Percentiles rank a stretch among this genome's conserved stretches.
Conservation (phyloP, 2,329 filamentous ascomycete species). For the Zopfia rhizophila region DNA sequence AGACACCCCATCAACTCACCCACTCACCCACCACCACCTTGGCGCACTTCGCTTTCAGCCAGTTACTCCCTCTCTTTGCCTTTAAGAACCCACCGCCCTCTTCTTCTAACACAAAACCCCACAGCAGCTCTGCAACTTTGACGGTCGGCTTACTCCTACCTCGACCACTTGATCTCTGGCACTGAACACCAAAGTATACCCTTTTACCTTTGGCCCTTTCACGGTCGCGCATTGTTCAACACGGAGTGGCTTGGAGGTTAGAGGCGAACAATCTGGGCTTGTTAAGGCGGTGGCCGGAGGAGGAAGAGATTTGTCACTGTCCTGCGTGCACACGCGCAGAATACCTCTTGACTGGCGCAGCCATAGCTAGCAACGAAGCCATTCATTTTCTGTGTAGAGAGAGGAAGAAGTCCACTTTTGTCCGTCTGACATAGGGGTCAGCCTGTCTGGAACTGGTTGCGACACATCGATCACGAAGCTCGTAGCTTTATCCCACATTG, state of each 20-base stretch:
- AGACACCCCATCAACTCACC: no score
- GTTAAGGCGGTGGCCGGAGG: conserved; percentile 44
- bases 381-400: conserved; percentile 53
- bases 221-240: conserved; percentile 30
- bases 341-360: conserved; percentile 41
- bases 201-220: no score
- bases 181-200: no score
- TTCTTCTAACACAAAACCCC: no score
- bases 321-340: conserved; percentile 43
- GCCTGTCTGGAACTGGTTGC: conserved; percentile 34
- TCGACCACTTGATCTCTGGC: no score
- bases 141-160: no score
- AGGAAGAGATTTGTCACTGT: conserved; percentile 46
- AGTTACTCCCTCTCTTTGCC: no score
- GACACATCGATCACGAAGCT: conserved; percentile 35
- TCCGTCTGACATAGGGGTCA: conserved; percentile 40
- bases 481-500: conserved; percentile 28
- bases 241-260: conserved; percentile 41
- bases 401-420: conserved; percentile 53
- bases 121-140: no score
- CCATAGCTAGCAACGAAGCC: conserved; percentile 62
- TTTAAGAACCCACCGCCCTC: no score
- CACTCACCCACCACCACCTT: no score
- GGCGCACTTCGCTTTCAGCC: no score
- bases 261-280: conserved; percentile 41